Evolutionary conservation across 1,284 basidiomycete species (phyloP), one percentile per base, ranked within the genome.

Genomic region (Ceratobasidium sp.): DNA sequence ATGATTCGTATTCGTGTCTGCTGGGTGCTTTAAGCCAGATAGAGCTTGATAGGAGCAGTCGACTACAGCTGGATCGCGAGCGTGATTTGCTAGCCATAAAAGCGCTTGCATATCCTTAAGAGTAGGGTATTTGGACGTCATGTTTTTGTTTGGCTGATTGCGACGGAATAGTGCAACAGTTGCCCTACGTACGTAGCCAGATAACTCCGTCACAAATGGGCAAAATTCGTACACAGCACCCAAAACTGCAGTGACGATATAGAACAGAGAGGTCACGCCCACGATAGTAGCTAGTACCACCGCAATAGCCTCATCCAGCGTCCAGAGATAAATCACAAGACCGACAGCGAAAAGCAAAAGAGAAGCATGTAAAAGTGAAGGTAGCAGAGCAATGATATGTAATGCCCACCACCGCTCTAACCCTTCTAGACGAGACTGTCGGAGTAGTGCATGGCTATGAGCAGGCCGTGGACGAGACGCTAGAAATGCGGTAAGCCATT

Each of bases 291-390:
- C 51, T n/a, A 79, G 53, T 5, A 63, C 55, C 1, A 46, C n/a
- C 18, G 75, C 73, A 7, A 79, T 42, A 56, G 26, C 56, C 1
- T 28, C 15, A 44, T 72, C 70, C 7, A 79, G 23, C 13, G 60
- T 40, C 28, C 42, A 72, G 1, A 78, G 39, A 26, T 58, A 64
- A 3, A 49, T 33, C 2, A 71, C 46, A 1, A 72, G 26, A 2
- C 77, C 77, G 13, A 55, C 10, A 20, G 69, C 39, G 49, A 78
- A 78, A 2, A 78, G 69, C n/a, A 63, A 10, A 2, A 78, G 42
- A n/a, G 77, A 55, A 5, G 60, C n/a, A 18, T 71, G 77, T 1
- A 78, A 69, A 3, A 72, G 18, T 6, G 40, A 56, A 20, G 77
- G 77, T 12, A 78, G 77, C 5, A 64, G 44, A 39, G 53, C 77